These are phyloP conservation scores for Cenococcum geophilum DNA, from an alignment of 495 filamentous ascomycete species.

Conservation along the genomic window DNA sequence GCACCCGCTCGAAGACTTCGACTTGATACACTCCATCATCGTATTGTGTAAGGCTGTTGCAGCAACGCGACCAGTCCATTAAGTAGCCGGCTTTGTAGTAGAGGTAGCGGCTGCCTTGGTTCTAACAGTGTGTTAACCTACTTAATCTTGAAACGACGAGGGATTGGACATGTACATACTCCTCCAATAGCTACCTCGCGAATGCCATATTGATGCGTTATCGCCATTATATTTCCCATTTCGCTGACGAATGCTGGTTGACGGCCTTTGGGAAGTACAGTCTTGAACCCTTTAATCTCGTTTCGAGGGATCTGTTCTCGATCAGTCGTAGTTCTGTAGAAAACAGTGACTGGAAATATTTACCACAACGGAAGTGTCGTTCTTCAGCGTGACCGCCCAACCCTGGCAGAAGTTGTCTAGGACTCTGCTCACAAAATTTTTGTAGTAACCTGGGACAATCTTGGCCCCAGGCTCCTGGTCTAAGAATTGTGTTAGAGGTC, in stretches of 20 bases:
- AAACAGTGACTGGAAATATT: not conserved
- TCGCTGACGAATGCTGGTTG: not conserved
- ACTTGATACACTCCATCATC: not conserved
- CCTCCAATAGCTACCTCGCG: not conserved
- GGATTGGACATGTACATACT: not conserved
- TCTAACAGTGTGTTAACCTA: not conserved
- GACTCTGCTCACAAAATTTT: not conserved
- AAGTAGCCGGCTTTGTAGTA: not conserved
- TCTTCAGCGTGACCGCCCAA: not conserved
- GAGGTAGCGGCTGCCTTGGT: not conserved
- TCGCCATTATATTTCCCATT: not conserved
- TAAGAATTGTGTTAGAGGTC: not conserved
- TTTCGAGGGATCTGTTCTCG: not conserved
- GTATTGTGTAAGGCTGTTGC: not conserved
- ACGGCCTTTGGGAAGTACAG: not conserved
- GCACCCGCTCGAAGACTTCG: not conserved
- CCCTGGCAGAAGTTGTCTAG: not conserved
- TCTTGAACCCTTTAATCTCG: not conserved
- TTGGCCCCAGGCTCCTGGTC: not conserved
- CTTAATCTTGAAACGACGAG: not conserved
- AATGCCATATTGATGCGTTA: not conserved
- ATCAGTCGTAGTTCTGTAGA: not conserved
- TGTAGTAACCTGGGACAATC: not conserved
- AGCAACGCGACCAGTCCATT: not conserved
- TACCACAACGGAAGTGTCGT: not conserved